phyloP scores from a whole-genome alignment of 1,284 basidiomycete genomes.

The Ustilago nuda region DNA sequence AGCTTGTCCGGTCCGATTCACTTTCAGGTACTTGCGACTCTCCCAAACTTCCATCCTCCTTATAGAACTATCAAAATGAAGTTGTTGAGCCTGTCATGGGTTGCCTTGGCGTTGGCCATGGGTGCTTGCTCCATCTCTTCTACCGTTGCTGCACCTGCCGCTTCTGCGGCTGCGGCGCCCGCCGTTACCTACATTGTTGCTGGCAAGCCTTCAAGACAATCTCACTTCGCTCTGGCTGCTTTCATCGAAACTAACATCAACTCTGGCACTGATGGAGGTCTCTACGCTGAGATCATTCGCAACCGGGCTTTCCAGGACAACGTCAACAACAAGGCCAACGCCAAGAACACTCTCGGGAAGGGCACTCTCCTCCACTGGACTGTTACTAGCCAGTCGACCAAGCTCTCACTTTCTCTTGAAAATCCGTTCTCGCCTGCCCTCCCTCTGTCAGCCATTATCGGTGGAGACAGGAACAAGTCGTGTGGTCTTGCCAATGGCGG shows the following conservation, averaged over 20 bases:
- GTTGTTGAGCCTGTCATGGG: constrained; percentile 27
- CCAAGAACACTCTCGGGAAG: constrained; percentile 25
- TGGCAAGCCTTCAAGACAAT: constrained; percentile 27
- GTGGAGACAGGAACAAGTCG: constrained; percentile 14
- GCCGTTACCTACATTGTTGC: constrained; percentile 27
- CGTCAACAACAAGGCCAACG: constrained; percentile 10
- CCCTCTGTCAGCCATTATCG: constrained; percentile 38
- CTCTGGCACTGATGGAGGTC: constrained; percentile 53
- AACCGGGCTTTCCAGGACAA: constrained; percentile 53
- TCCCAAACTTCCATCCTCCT: neutral
- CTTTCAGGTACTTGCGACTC: neutral
- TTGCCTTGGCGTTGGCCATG: constrained; percentile 19
- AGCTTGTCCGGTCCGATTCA: neutral
- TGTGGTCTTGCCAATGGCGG: constrained; percentile 49
- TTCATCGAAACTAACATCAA: constrained; percentile 59
- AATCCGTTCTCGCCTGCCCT: constrained; percentile 32
- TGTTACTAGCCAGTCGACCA: constrained; percentile 17
- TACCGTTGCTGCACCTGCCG: constrained; percentile 7
- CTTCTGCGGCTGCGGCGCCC: constrained; percentile 1
- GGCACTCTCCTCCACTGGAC: constrained; percentile 43
- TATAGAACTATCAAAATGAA: constrained; percentile 8
- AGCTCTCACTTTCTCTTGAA: constrained; percentile 26
- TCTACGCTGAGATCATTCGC: constrained; percentile 55
- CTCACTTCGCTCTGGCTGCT: constrained; percentile 30
- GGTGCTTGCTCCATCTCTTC: constrained; percentile 13